A percentile compares a stretch with the other conserved stretches of the same genome.
Evolutionary conservation across 306 rosid genomes (phyloP).

Genomic region (Prinsepia uniflora): DNA sequence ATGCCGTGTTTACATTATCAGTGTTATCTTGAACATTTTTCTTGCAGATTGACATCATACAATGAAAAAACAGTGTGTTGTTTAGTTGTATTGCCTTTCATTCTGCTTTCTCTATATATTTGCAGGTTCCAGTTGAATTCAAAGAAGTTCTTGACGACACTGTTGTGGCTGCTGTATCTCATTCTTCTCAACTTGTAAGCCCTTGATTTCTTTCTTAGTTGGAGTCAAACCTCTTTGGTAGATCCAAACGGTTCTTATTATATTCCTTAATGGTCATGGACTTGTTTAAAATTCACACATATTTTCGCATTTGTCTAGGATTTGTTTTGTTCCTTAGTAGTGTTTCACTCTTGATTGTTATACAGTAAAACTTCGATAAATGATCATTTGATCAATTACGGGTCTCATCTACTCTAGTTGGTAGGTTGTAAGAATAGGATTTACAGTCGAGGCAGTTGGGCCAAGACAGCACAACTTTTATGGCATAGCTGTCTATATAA

Average conservation of each 20-base stretch:
- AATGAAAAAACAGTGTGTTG: not conserved
- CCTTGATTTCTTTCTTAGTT: constrained; percentile 16
- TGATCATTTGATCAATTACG: no score
- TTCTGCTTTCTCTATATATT: constrained; percentile 32
- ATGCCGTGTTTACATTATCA: not conserved
- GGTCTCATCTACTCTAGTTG: not conserved
- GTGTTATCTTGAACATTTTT: not conserved
- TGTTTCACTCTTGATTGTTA: not conserved
- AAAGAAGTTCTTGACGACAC: constrained; percentile 88
- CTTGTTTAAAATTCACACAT: not conserved
- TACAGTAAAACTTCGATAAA: not conserved
- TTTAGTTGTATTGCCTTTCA: not conserved
- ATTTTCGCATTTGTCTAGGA: not conserved
- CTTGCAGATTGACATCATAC: constrained; percentile 4
- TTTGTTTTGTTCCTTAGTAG: not conserved
- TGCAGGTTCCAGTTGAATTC: constrained; percentile 86
- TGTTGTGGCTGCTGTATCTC: constrained; percentile 79
- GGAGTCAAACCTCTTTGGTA: constrained; percentile 12
- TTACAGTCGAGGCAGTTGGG: constrained; percentile 8
- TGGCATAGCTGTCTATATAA: not conserved
- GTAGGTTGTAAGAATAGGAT: not conserved
- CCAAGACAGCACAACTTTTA: not conserved
- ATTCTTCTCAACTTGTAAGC: constrained; percentile 85
- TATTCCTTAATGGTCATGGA: not conserved
- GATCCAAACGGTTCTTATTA: not conserved